Conservation (phyloP, 2,329 filamentous ascomycete species). For the Aschersonia sp. region DNA sequence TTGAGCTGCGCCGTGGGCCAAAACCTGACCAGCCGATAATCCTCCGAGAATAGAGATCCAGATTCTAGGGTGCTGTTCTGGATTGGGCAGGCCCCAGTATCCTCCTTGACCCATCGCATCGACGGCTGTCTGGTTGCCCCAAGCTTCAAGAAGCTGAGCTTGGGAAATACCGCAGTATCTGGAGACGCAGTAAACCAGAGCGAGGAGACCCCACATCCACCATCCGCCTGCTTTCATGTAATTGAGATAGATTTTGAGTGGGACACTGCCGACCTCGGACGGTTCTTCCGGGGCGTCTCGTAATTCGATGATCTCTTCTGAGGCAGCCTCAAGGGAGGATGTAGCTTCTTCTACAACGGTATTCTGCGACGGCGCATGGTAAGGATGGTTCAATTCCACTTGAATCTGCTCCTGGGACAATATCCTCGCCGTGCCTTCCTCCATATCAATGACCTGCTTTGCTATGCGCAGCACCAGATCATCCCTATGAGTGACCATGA, state of each 20-base stretch:
- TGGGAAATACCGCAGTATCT: constrained; percentile 51
- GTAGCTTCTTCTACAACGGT: constrained; percentile 9
- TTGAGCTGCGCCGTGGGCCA: constrained; percentile 47
- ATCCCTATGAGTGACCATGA: constrained; percentile 72
- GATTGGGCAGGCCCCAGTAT: constrained; percentile 37
- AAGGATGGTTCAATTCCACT: constrained; percentile 21
- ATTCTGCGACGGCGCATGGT: constrained; percentile 12
- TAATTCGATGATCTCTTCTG: constrained; percentile 6
- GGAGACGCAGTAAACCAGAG: constrained; percentile 48
- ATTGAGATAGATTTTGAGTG: constrained; percentile 64
- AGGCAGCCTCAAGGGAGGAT: constrained; percentile 15
- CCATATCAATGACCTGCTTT: constrained; percentile 57
- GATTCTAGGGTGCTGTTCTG: constrained; percentile 49
- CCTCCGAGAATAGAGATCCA: constrained; percentile 62
- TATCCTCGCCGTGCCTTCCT: constrained; percentile 40
- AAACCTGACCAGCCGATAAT: constrained; percentile 46
- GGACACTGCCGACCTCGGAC: constrained; percentile 50
- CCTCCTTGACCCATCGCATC: not conserved
- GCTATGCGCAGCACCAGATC: constrained; percentile 63
- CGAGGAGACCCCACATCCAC: constrained; percentile 54
- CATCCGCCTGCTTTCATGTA: constrained; percentile 74
- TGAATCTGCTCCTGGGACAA: constrained; percentile 30
- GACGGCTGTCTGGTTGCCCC: constrained; percentile 48
- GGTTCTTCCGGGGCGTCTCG: constrained; percentile 19
- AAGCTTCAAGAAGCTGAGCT: constrained; percentile 73